Percentiles rank a stretch among this genome's conserved stretches.
Evolutionary conservation across 169 alveolate species (phyloP).

Genomic region (Theileria sp.): DNA sequence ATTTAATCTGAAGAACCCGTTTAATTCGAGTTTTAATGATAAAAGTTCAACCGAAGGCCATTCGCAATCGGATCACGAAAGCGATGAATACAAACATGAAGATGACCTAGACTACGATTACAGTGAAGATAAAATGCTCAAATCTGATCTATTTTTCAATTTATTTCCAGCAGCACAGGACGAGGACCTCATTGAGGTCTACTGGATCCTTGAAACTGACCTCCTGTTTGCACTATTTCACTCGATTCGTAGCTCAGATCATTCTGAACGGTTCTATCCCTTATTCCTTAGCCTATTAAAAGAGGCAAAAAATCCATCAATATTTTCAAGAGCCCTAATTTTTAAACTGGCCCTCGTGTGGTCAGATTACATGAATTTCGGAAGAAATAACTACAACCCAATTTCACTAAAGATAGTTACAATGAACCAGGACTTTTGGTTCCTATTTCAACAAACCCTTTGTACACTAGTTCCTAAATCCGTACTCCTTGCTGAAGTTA

Average conservation of each 20-base stretch:
- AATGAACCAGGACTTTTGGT: slow-evolving; percentile 56
- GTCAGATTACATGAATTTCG: slow-evolving; percentile 42
- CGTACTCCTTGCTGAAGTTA: slow-evolving; percentile 37
- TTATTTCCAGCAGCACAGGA: slow-evolving; percentile 13
- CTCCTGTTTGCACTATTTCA: slow-evolving; percentile 26
- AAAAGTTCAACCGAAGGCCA: background rate
- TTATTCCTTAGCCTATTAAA: slow-evolving; percentile 22
- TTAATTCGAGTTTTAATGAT: slow-evolving; percentile 1
- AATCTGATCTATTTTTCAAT: slow-evolving; percentile 26
- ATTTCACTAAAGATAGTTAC: slow-evolving; percentile 42
- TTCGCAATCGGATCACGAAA: background rate
- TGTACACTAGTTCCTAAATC: slow-evolving; percentile 34
- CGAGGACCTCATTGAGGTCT: slow-evolving; percentile 27
- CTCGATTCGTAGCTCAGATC: slow-evolving; percentile 26
- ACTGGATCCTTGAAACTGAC: slow-evolving; percentile 56
- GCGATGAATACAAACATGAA: slow-evolving; percentile 12
- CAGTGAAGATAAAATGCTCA: slow-evolving; percentile 15
- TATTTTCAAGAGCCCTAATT: slow-evolving; percentile 45
- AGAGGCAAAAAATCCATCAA: slow-evolving; percentile 21
- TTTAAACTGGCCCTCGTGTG: slow-evolving; percentile 48
- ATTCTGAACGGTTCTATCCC: slow-evolving; percentile 23
- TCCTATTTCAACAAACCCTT: slow-evolving; percentile 34
- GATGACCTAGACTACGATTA: background rate
- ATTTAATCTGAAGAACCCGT: background rate
- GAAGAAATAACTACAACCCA: slow-evolving; percentile 12